Base-by-base conservation (phyloP, 2,329 filamentous ascomycete genomes). In the Talaromyces sp. region DNA sequence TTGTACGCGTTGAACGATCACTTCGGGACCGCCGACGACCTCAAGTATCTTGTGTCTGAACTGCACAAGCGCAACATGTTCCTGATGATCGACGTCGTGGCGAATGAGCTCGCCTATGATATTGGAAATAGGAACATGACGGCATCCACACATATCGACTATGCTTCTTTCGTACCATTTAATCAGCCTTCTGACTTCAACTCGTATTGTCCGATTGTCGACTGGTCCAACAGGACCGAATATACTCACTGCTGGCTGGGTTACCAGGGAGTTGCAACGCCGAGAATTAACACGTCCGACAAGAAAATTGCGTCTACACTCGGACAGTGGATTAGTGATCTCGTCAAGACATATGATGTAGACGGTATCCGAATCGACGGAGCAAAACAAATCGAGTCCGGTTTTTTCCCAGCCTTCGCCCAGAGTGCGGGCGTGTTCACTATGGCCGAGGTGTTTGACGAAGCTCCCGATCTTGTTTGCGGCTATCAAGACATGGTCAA, bases 291-390 rank as follows among this genome's bases (percentile, higher is more conserved):
- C 38, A 79, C 77, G 2, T 72, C 77, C 31, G 69, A 74, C 52
- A 60, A 66, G 1, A 64, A 64, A 1, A 72, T 77, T 9, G 67
- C 66, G 54, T 63, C 73, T 14, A 70, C 70, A 58, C 71, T 75
- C 64, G 65, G 70, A 46, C 43, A 72, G 7, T 77, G 75, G 75
- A 74, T 77, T 31, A 60, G 61, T 2, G 63, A 66, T 24, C 65
- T 77, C 54, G 69, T 78, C 32, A 56, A 65, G 5, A 73, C 74
- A 24, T 80, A 79, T 62, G 68, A 32, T 26, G 65, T 76, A 53
- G 79, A 81, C 65, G 79, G 79, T 3, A 66, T 81, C 14, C 75
- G 79, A 35, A 67, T 81, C 31, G 79, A 81, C 65, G 78, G 76
- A 41, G 73, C 74, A 8, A 75, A 78, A 64, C 72, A 81, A 59